These are phyloP conservation scores for Telopea speciosissima DNA, from an alignment of 177 flowering plant genomes.

Conservation along the genomic window DNA sequence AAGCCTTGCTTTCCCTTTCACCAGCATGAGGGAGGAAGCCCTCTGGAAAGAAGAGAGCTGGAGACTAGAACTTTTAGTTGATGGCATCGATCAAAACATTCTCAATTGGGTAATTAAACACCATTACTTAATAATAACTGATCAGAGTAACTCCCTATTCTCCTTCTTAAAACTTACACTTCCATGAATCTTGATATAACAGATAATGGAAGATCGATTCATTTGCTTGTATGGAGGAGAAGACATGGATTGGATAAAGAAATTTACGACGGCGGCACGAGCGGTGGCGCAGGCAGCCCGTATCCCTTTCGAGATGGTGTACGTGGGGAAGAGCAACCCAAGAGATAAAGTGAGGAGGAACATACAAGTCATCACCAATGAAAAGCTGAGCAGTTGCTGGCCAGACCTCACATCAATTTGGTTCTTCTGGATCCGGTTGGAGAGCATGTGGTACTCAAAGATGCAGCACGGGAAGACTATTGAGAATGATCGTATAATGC, in stretches of 20 bases:
- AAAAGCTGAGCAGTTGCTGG: constrained; percentile 42
- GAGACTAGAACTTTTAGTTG: constrained; percentile 44
- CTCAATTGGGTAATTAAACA: constrained; percentile 34
- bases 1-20: constrained; percentile 52
- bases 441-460: constrained; percentile 70
- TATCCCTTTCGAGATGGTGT: constrained; percentile 44
- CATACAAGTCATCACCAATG: constrained; percentile 21
- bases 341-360: constrained; percentile 35
- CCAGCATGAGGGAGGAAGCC: constrained; percentile 36
- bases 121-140: not conserved
- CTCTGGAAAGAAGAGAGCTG: constrained; percentile 57
- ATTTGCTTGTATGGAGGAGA: constrained; percentile 80
- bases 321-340: constrained; percentile 58
- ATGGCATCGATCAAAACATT: constrained; percentile 33
- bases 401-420: constrained; percentile 33
- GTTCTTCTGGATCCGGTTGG: constrained; percentile 71
- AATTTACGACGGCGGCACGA: constrained; percentile 37
- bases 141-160: too few relatives aligned
- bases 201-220: constrained; percentile 42
- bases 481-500: constrained; percentile 38
- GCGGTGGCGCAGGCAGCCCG: constrained; percentile 25
- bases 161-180: too few relatives aligned
- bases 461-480: constrained; percentile 35
- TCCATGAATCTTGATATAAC: constrained; percentile 1
- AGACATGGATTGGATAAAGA: constrained; percentile 54